Conservation (phyloP, 2,329 filamentous ascomycete species). For the Cytospora leucostoma region DNA sequence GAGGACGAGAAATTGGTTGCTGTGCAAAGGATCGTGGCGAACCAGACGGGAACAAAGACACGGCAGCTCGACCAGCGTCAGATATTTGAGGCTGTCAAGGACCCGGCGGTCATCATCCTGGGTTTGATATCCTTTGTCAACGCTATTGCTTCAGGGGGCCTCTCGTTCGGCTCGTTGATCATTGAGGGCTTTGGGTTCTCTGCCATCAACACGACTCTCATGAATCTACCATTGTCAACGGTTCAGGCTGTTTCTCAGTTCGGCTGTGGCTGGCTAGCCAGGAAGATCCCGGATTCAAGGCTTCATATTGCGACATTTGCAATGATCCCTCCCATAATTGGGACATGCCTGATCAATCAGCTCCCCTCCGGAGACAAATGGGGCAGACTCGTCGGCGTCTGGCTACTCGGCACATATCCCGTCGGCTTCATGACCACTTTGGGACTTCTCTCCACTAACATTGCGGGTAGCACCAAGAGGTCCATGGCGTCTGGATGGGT, state of each 20-base stretch:
- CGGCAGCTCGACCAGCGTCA: conserved; percentile 31
- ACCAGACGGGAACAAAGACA: conserved; percentile 35
- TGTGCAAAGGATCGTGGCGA: conserved; percentile 35
- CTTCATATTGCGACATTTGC: conserved; percentile 35
- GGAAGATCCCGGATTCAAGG: conserved; percentile 33
- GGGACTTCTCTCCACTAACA: conserved; percentile 35
- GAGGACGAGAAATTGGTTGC: conserved; percentile 35
- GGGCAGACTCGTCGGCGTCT: conserved; percentile 37
- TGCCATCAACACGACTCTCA: conserved; percentile 32
- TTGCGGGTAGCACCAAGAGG: conserved; percentile 36
- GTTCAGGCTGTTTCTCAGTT: conserved; percentile 33
- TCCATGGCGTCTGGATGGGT: conserved; percentile 36
- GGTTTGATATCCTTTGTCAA: conserved; percentile 35
- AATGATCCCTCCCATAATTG: conserved; percentile 38
- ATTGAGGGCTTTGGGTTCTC: conserved; percentile 34
- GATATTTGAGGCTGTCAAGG: conserved; percentile 31
- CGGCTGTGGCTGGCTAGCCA: conserved; percentile 28
- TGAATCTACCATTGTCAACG: conserved; percentile 32
- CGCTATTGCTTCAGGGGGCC: conserved; percentile 33
- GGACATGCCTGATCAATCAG: conserved; percentile 37
- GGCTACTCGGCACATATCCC: conserved; percentile 36
- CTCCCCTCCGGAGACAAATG: conserved; percentile 34
- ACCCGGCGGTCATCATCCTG: conserved; percentile 33
- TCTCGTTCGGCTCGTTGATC: conserved; percentile 33
- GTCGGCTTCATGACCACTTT: conserved; percentile 37